Base-by-base conservation (phyloP, 345 rosid genomes). In the Arabis alpina region DNA sequence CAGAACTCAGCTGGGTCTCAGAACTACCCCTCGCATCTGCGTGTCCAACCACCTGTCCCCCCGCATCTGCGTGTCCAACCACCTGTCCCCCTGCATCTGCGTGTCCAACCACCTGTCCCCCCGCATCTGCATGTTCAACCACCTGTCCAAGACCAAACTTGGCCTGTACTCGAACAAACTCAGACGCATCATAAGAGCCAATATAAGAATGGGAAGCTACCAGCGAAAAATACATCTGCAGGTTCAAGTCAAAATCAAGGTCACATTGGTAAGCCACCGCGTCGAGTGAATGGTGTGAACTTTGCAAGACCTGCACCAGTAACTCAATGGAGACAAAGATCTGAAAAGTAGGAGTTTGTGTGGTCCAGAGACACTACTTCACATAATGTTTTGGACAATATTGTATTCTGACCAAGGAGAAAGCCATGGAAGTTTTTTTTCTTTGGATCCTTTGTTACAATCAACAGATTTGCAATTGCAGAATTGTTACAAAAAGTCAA, bases 311-410 rank as follows among this genome's bases (percentile, higher is more conserved):
- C 73, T 40, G 73, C 48, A 41, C 76, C 66, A 49, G 59, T 14
- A 14, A 24, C 54, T 27, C 71, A 68, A 3, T 86, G 95, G 95
- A 81, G 80, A 76, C 87, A 84, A 4, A 85, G 73, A 77, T 6
- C 64, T 74, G 76, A 78, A 24, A 66, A 23, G 47, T 64, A 75
- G 59, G 34, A 62, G 74, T 34, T 54, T 62, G 64, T 53, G 73
- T 50, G 47, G 70, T 55, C 49, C 19, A 19, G 14, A 40, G 30
- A 66, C 11, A 27, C 53, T 15, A 23, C 47, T 23, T 51, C 10
- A 44, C 43, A 74, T 66, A n/a, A 15, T 34, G 6, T 66, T 25
- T 43, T 67, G 42, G 63, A 43, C 27, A 49, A 51, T 53, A 32
- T 67, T 74, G 64, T 62, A 42, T 28, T 61, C 8, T 45, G 34